These are phyloP conservation scores for Fereydounia khargensis DNA, from an alignment of 1,284 basidiomycete species.

Conservation along the genomic window DNA sequence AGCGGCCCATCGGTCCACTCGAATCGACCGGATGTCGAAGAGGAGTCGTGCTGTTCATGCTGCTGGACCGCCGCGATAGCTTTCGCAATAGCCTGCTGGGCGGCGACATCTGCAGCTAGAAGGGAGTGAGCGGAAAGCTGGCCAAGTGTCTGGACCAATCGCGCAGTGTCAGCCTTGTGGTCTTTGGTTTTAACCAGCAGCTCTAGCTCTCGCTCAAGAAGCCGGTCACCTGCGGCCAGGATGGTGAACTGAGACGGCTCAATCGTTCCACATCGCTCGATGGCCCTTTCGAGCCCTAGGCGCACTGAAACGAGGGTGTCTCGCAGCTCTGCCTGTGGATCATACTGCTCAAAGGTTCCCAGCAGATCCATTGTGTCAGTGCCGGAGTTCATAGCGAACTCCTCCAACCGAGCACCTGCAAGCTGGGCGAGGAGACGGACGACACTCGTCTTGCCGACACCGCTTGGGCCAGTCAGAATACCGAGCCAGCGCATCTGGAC, in stretches of 20 bases:
- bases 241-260: neutral
- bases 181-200: neutral
- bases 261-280: constrained; percentile 1
- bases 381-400: constrained; percentile 78
- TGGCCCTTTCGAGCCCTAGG: constrained; percentile 8
- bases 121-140: neutral
- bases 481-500: constrained; percentile 80
- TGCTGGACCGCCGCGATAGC: neutral
- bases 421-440: constrained; percentile 72
- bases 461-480: constrained; percentile 76
- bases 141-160: neutral
- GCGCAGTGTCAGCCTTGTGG: neutral
- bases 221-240: neutral
- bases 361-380: constrained; percentile 92
- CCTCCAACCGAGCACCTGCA: constrained; percentile 69
- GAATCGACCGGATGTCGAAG: constrained; percentile 66
- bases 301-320: constrained; percentile 6
- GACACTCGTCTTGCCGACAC: constrained; percentile 77
- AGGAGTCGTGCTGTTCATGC: neutral
- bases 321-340: constrained; percentile 28
- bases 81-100: neutral
- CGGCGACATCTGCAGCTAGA: neutral
- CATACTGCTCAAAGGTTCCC: constrained; percentile 88
- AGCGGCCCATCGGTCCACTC: constrained; percentile 97
- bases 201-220: neutral